These are phyloP conservation scores for Lipomyces yamanashiensis DNA, from an alignment of 805 yeast genomes.

Conservation along the genomic window DNA sequence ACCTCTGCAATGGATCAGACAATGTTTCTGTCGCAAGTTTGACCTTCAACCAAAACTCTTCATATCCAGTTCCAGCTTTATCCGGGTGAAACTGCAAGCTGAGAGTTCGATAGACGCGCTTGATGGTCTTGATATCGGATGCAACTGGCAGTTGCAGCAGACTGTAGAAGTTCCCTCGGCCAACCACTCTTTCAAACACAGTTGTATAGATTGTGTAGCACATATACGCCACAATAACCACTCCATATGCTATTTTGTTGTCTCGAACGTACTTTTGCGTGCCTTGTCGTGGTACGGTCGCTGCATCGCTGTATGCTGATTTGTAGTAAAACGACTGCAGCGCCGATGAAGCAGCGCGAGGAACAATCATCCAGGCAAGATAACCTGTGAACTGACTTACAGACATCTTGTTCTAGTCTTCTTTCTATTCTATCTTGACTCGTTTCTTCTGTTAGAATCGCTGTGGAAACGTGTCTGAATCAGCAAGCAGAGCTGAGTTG, in stretches of 20 bases:
- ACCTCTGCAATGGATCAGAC: conserved; percentile 76
- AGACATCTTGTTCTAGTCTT: background rate
- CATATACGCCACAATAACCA: conserved; percentile 36
- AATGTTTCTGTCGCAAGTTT: conserved; percentile 78
- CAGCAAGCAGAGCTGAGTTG: background rate
- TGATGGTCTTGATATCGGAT: conserved; percentile 35
- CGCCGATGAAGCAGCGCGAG: conserved; percentile 32
- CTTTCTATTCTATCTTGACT: background rate
- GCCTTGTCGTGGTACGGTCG: conserved; percentile 18
- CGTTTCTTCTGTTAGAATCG: background rate
- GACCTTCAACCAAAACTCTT: conserved; percentile 53
- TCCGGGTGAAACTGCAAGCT: conserved; percentile 46
- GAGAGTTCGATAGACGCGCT: conserved; percentile 37
- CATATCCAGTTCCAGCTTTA: conserved; percentile 38
- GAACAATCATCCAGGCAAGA: conserved; percentile 38
- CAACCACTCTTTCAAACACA: conserved; percentile 32
- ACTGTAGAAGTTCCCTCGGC: conserved; percentile 36
- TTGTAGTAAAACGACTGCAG: conserved; percentile 38
- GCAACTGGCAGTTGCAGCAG: conserved; percentile 35
- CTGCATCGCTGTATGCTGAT: conserved; percentile 2
- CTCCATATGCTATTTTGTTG: conserved; percentile 23
- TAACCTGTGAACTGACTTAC: conserved; percentile 11
- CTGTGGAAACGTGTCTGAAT: background rate
- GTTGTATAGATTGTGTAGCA: conserved; percentile 35
- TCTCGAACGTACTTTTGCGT: conserved; percentile 22